Percentiles rank a stretch among this genome's conserved stretches.
phyloP scores from a whole-genome alignment of 768 basidiomycete genomes.

The Boletus rufocinnamomeus region DNA sequence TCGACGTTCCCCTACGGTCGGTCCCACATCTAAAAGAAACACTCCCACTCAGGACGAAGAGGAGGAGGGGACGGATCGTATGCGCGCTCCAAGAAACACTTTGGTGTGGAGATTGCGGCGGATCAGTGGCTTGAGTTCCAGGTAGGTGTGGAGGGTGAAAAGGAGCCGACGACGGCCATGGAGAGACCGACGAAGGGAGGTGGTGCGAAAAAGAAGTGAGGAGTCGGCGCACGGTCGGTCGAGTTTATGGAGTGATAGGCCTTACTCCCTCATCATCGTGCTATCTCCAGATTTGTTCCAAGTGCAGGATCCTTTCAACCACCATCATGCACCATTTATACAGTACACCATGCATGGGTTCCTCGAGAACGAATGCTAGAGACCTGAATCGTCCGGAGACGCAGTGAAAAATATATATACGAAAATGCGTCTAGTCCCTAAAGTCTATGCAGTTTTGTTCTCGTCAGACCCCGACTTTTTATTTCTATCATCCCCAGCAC shows the following conservation, averaged over 20 bases:
- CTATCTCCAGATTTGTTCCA: background rate
- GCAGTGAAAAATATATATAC: conserved; percentile 5
- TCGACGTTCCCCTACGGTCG: conserved; percentile 83
- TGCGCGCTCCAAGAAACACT: conserved; percentile 78
- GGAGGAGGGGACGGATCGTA: conserved; percentile 67
- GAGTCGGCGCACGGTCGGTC: conserved; percentile 3
- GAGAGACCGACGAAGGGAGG: conserved; percentile 19
- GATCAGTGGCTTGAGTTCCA: conserved; percentile 35
- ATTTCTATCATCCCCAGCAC: conserved; percentile 14
- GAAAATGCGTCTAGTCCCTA: background rate
- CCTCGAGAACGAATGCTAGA: background rate
- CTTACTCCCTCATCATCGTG: conserved; percentile 1
- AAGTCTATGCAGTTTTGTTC: conserved; percentile 16
- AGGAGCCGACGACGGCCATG: conserved; percentile 30
- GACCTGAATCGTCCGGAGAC: background rate
- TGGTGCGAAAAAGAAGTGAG: conserved; percentile 24
- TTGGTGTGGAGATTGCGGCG: conserved; percentile 52
- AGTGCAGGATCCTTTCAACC: background rate
- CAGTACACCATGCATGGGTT: too few species aligned
- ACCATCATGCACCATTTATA: background rate
- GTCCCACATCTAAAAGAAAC: conserved; percentile 78
- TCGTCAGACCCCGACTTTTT: conserved; percentile 19
- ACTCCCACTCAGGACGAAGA: conserved; percentile 66
- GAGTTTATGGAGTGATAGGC: background rate
- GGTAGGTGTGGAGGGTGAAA: conserved; percentile 26